Evolutionary conservation across 331 rosid genomes (phyloP).

Genomic region (Quercus phellos): DNA sequence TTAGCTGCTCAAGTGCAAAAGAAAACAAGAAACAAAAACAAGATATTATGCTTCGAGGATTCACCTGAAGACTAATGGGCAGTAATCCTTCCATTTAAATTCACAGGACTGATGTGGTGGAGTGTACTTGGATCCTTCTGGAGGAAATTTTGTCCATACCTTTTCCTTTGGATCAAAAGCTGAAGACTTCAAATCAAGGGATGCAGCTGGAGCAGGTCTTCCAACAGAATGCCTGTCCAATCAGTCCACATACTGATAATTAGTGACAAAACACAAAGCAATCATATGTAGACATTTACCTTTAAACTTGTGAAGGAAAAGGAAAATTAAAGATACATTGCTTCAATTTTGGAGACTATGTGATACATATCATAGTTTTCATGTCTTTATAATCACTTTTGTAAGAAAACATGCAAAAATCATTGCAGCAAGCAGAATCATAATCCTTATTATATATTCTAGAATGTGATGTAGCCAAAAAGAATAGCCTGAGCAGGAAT

Average conservation of each 20-base stretch:
- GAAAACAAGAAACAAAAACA: not conserved
- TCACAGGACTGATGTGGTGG: slow-evolving; percentile 76
- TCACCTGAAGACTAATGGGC: slow-evolving; percentile 82
- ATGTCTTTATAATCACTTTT: not conserved
- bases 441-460: no score
- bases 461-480: no score
- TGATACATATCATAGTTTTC: not conserved
- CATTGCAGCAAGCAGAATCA: not conserved
- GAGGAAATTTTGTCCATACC: slow-evolving; percentile 81
- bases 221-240: slow-evolving; percentile 70
- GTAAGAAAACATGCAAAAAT: not conserved
- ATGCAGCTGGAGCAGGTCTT: slow-evolving; percentile 71
- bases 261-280: not conserved
- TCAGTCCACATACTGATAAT: not conserved
- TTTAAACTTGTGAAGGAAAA: not conserved
- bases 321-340: not conserved
- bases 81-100: slow-evolving; percentile 85
- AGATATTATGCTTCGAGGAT: not conserved
- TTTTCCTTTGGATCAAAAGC: slow-evolving; percentile 86
- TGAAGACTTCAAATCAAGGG: slow-evolving; percentile 67
- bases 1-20: not conserved
- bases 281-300: not conserved
- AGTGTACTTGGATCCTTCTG: slow-evolving; percentile 76
- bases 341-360: not conserved
- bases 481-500: no score